Evolutionary conservation across 208 protist genomes (phyloP).

Genomic region (Porcisia hertigi): DNA sequence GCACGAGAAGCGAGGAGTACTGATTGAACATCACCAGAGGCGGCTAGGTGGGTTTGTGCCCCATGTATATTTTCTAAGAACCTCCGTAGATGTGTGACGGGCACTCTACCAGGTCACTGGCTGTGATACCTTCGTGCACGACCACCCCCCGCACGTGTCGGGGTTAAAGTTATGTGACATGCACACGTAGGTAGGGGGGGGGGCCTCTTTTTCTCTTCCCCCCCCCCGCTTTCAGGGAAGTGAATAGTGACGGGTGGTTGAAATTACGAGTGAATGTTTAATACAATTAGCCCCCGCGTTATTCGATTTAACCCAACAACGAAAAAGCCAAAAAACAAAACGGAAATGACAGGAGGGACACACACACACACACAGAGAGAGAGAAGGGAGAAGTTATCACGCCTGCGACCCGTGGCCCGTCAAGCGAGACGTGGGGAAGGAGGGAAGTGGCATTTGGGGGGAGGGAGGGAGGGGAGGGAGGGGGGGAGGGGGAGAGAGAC

Average conservation of each 20-base stretch:
- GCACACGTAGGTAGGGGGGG: not conserved
- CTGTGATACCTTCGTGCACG: not conserved
- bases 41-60: not conserved
- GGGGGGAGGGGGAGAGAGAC: not conserved
- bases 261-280: too few relatives aligned
- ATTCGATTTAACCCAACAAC: not conserved
- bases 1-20: not conserved
- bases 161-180: not conserved
- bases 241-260: too few relatives aligned
- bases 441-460: too few relatives aligned
- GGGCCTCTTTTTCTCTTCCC: too few relatives aligned
- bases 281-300: not conserved
- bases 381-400: not conserved
- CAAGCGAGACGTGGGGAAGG: not conserved
- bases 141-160: not conserved
- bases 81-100: not conserved
- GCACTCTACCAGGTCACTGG: not conserved
- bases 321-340: too few relatives aligned
- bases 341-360: not conserved
- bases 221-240: too few relatives aligned
- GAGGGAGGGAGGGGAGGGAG: not conserved
- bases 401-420: not conserved
- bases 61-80: not conserved
- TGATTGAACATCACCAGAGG: not conserved
- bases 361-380: not conserved